These are phyloP conservation scores for Tolypocladium guangdongense DNA, from an alignment of 2,329 filamentous ascomycete genomes.

Conservation along the genomic window DNA sequence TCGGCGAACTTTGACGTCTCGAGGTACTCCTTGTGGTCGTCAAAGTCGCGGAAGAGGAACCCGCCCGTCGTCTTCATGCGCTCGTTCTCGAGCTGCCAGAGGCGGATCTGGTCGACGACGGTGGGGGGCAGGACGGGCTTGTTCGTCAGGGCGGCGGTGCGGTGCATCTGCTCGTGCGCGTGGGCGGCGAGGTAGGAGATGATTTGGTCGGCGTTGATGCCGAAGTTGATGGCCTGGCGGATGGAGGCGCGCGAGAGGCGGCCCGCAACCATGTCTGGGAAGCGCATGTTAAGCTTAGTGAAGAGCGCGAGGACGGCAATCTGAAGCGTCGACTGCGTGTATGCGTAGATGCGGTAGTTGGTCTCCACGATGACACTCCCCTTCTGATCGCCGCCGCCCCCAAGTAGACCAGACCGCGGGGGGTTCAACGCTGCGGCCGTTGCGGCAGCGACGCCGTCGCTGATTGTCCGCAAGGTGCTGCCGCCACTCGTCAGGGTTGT, in stretches of 20 bases:
- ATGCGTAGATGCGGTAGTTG: conserved; percentile 95
- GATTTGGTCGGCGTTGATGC: conserved; percentile 92
- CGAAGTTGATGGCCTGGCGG: conserved; percentile 73
- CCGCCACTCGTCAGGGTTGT: conserved; percentile 84
- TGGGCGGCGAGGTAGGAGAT: conserved; percentile 86
- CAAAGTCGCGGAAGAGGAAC: conserved; percentile 85
- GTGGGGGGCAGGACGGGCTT: conserved; percentile 80
- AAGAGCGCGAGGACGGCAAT: conserved; percentile 92
- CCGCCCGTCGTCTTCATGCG: conserved; percentile 76
- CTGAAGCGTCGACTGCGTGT: conserved; percentile 86
- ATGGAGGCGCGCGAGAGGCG: conserved; percentile 84
- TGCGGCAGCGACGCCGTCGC: conserved; percentile 58
- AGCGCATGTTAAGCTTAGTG: conserved; percentile 76
- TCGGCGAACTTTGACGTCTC: conserved; percentile 69
- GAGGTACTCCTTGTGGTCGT: conserved; percentile 56
- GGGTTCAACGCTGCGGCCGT: conserved; percentile 32
- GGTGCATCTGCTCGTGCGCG: conserved; percentile 88
- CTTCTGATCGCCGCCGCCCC: conserved; percentile 34
- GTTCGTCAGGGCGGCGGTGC: conserved; percentile 44
- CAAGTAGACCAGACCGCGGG: conserved; percentile 25
- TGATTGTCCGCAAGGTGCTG: conserved; percentile 60
- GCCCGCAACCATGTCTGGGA: conserved; percentile 87
- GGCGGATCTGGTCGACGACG: conserved; percentile 90
- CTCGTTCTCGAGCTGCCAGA: conserved; percentile 97
- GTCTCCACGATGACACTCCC: conserved; percentile 96